phyloP scores from a whole-genome alignment of 495 filamentous ascomycete species.

The Neurospora intermedia region DNA sequence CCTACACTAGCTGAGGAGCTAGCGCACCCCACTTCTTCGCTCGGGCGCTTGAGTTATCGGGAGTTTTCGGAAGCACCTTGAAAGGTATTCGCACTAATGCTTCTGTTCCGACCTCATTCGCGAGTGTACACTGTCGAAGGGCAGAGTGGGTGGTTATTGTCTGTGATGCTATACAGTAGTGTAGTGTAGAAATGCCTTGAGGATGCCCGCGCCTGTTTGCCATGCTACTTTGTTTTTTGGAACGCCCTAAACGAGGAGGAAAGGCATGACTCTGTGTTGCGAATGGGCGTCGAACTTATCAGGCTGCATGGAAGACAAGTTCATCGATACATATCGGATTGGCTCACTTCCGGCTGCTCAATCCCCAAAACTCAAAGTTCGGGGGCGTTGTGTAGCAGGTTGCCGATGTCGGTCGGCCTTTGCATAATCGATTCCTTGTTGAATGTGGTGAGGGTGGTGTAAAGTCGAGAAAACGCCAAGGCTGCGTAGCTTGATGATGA shows the following conservation, averaged over 20 bases:
- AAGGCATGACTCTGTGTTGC: background rate
- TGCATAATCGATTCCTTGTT: background rate
- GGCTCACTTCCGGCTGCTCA: background rate
- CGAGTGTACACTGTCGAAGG: background rate
- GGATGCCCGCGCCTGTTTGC: background rate
- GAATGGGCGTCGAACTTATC: background rate
- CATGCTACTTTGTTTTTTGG: background rate
- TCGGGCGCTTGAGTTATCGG: background rate
- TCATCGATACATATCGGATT: background rate
- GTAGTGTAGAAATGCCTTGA: background rate
- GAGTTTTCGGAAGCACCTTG: background rate
- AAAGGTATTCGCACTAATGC: background rate
- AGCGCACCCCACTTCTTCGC: background rate
- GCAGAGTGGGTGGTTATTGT: background rate
- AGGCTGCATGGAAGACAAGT: background rate
- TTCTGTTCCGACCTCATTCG: background rate
- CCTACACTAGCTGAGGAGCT: background rate
- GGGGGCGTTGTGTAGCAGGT: background rate
- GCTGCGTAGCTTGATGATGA: background rate
- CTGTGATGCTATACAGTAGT: background rate
- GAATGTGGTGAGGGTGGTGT: background rate
- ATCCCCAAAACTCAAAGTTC: background rate
- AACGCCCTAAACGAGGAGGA: background rate
- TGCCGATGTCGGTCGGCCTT: background rate
- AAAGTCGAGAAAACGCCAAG: background rate